phyloP scores from a whole-genome alignment of 139 green algal genomes.

The Parachlorella kessleri region DNA sequence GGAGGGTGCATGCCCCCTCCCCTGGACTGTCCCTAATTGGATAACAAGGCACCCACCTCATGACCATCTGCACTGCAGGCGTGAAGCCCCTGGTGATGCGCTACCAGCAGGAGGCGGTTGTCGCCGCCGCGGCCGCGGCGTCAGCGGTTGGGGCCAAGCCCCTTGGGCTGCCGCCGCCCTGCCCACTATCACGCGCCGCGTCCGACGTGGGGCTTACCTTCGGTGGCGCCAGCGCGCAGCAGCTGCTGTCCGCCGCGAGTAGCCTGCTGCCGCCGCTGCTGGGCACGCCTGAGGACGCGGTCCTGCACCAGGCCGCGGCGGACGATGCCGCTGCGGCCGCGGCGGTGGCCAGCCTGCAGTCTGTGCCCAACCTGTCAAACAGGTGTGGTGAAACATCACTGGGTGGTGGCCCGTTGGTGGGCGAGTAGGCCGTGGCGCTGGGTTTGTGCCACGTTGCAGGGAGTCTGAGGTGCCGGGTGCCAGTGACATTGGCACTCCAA shows the following conservation, averaged over 20 bases:
- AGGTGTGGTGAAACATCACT: no score
- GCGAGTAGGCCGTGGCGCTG: no score
- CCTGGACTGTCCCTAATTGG: no score
- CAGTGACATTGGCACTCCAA: no score
- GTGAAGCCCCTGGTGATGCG: slow-evolving; percentile 70
- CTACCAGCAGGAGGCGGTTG: slow-evolving; percentile 64
- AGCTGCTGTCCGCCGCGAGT: neutral
- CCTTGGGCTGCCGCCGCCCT: no score
- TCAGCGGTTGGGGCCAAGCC: no score
- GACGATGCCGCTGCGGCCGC: neutral
- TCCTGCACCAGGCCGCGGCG: neutral
- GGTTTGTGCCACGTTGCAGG: no score
- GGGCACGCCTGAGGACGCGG: neutral
- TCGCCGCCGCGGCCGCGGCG: neutral
- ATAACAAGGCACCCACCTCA: no score
- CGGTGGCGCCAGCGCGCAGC: neutral
- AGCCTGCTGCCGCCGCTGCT: neutral
- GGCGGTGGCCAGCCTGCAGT: slow-evolving; percentile 35
- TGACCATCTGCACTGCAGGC: slow-evolving; percentile 21
- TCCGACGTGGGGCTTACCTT: neutral
- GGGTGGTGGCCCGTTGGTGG: no score
- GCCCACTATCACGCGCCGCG: neutral
- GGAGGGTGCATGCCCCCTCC: no score
- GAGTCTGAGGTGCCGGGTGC: no score
- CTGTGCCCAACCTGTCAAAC: slow-evolving; percentile 75